Evolutionary conservation across 495 filamentous ascomycete genomes (phyloP).

Genomic region (Neurospora tetraspora): DNA sequence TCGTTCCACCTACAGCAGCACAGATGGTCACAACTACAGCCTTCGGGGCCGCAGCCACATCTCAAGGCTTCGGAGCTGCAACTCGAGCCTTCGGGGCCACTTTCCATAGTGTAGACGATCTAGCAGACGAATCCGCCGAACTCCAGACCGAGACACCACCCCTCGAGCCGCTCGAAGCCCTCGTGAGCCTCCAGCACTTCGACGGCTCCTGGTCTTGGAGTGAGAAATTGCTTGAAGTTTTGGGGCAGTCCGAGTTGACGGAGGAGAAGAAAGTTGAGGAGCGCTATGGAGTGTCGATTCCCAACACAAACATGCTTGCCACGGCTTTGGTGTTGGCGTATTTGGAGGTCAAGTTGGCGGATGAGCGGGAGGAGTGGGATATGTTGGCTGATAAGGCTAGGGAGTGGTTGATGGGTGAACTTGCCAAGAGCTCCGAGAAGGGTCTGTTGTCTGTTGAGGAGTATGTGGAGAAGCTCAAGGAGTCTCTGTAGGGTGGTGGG

Average conservation of each 20-base stretch:
- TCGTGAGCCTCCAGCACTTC: conserved; percentile 42
- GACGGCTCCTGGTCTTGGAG: conserved; percentile 35
- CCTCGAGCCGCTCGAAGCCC: conserved; percentile 7
- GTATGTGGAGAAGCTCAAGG: conserved; percentile 8
- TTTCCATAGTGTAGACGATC: background rate
- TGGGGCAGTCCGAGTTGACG: conserved; percentile 14
- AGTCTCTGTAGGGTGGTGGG: background rate
- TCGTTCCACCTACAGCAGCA: background rate
- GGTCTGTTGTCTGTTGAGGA: conserved; percentile 1
- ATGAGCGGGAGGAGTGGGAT: conserved; percentile 43
- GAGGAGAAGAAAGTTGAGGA: conserved; percentile 2
- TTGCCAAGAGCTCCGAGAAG: background rate
- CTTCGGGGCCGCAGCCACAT: background rate
- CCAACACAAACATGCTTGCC: conserved; percentile 17
- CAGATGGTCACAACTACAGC: background rate
- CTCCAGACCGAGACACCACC: background rate
- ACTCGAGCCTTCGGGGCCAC: background rate
- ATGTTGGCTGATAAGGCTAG: conserved; percentile 42
- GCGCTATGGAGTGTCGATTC: background rate
- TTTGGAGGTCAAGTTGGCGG: conserved; percentile 31
- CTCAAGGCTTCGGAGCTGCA: background rate
- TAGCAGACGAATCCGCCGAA: background rate
- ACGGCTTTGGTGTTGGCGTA: conserved; percentile 43
- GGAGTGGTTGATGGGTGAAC: conserved; percentile 25
- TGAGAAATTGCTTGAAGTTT: conserved; percentile 6